These are phyloP conservation scores for Glycine soja DNA, from an alignment of 306 rosid species.

Conservation along the genomic window DNA sequence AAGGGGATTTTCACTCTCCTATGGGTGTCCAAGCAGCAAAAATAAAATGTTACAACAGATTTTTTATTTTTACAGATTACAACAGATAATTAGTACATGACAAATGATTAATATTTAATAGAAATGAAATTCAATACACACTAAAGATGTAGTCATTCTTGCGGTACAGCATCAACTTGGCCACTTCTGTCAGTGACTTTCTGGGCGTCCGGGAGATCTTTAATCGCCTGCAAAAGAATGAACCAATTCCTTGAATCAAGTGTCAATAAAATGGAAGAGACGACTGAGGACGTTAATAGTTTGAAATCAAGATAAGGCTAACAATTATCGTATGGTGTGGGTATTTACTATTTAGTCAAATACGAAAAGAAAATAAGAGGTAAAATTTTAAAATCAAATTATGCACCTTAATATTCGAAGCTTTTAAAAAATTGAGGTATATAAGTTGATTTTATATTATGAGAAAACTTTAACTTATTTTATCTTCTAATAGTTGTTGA, in stretches of 20 bases:
- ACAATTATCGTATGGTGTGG: neutral
- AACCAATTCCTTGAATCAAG: conserved; percentile 8
- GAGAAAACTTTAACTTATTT: neutral
- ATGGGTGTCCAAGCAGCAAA: neutral
- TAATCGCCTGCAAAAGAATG: conserved; percentile 60
- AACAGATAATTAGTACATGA: neutral
- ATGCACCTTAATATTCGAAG: neutral
- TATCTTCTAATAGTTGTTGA: neutral
- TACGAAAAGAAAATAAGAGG: neutral
- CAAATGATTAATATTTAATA: neutral
- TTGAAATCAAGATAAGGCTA: conserved; percentile 16
- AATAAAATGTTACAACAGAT: neutral
- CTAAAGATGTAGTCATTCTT: conserved; percentile 33
- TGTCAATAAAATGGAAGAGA: neutral
- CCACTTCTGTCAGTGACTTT: conserved; percentile 37
- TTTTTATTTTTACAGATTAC: neutral
- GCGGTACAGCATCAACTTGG: conserved; percentile 38
- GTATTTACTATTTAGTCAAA: conserved; percentile 6
- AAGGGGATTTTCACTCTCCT: neutral
- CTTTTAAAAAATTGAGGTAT: neutral
- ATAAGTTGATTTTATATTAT: neutral
- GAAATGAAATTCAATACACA: conserved; percentile 14
- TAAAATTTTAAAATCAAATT: neutral
- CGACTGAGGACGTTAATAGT: neutral
- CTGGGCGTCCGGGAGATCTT: conserved; percentile 60